Evolutionary conservation across 257 asterid species (phyloP).

Genomic region (Misopates orontium): DNA sequence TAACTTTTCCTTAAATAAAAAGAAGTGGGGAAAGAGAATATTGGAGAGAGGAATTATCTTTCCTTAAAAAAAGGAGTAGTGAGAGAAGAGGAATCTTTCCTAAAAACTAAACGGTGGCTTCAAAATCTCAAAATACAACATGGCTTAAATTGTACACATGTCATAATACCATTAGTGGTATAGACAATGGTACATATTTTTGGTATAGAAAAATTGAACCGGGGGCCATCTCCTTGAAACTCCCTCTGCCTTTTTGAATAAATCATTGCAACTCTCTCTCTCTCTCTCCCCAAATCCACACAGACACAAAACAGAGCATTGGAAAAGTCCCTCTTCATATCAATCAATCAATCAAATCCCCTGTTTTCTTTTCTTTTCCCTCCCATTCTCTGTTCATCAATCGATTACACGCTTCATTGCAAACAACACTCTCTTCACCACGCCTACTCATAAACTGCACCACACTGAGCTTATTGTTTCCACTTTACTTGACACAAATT

Average conservation of each 20-base stretch:
- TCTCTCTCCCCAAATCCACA: constrained; percentile 22
- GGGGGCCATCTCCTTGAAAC: constrained; percentile 32
- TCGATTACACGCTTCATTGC: constrained; percentile 7
- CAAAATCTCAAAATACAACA: too few relatives aligned
- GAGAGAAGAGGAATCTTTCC: too few relatives aligned
- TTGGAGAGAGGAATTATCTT: too few relatives aligned
- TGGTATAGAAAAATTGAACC: too few relatives aligned
- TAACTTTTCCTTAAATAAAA: too few relatives aligned
- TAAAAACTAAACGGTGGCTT: too few relatives aligned
- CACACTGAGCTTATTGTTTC: constrained; percentile 21
- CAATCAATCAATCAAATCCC: constrained; percentile 24
- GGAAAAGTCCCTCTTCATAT: constrained; percentile 25
- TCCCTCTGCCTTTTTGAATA: constrained; percentile 28
- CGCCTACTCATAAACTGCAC: constrained; percentile 24
- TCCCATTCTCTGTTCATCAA: constrained; percentile 28
- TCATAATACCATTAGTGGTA: too few relatives aligned
- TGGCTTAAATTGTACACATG: too few relatives aligned
- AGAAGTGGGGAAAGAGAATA: too few relatives aligned
- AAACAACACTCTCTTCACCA: constrained; percentile 12
- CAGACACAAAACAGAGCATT: constrained; percentile 27
- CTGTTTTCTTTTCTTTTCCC: constrained; percentile 30
- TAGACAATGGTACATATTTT: too few relatives aligned
- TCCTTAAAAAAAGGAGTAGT: too few relatives aligned
- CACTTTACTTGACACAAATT: constrained; percentile 41
- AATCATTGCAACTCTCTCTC: constrained; percentile 27